Percentiles rank a stretch among this genome's conserved stretches.
phyloP scores from a whole-genome alignment of 2,329 filamentous ascomycete genomes.

The Fusarium sp. region DNA sequence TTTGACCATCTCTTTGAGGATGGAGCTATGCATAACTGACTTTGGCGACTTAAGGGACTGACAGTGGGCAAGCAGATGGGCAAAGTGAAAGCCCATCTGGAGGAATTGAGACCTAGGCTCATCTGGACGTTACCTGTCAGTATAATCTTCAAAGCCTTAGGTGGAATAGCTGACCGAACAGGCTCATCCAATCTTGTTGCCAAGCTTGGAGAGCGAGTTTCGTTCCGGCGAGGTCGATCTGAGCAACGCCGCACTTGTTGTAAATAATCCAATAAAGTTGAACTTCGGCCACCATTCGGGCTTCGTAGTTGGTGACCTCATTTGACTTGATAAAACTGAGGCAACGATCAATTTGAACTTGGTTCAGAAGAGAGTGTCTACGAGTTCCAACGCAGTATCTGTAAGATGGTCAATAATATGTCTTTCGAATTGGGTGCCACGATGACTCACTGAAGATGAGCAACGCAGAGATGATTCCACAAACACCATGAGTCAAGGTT shows the following conservation, averaged over 20 bases:
- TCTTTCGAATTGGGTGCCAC: rapidly evolving
- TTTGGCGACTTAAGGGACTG: slow-evolving; percentile 43
- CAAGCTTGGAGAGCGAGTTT: slow-evolving; percentile 39
- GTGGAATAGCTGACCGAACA: slow-evolving; percentile 39
- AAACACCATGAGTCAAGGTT: slow-evolving; percentile 42
- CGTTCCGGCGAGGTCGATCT: slow-evolving; percentile 19
- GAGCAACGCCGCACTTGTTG: slow-evolving; percentile 29
- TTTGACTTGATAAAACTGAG: slow-evolving; percentile 22
- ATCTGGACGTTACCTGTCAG: slow-evolving; percentile 28
- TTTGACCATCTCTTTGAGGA: slow-evolving; percentile 45
- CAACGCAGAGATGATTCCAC: slow-evolving; percentile 50
- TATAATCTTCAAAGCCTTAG: not conserved
- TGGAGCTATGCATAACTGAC: slow-evolving; percentile 21
- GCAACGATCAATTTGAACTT: slow-evolving; percentile 44
- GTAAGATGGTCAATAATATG: not conserved
- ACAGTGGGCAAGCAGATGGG: slow-evolving; percentile 44
- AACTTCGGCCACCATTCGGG: slow-evolving; percentile 50
- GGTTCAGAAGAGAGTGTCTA: slow-evolving; percentile 39
- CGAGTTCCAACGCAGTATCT: slow-evolving; percentile 50
- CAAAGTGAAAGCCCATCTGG: slow-evolving; percentile 51
- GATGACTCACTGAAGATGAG: slow-evolving; percentile 47
- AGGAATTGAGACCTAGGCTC: slow-evolving; percentile 51
- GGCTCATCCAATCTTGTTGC: slow-evolving; percentile 40
- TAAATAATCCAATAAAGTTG: slow-evolving; percentile 51
- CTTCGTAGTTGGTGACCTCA: slow-evolving; percentile 45